These are phyloP conservation scores for Suillus decipiens DNA, from an alignment of 768 basidiomycete species.

Conservation along the genomic window DNA sequence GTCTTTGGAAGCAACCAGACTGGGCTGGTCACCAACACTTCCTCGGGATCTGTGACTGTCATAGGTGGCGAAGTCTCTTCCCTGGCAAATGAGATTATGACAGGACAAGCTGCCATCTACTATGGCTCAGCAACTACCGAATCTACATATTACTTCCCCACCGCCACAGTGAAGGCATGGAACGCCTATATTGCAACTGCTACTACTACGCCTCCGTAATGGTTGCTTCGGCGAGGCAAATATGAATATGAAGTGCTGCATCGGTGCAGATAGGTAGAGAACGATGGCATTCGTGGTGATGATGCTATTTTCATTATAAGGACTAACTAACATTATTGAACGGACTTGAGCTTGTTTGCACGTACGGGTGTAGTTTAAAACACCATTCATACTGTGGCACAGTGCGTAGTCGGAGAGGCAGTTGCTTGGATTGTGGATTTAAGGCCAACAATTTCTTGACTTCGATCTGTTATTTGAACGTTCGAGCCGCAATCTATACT, in stretches of 20 bases:
- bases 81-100: conserved; percentile 48
- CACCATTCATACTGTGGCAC: background rate
- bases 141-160: conserved; percentile 57
- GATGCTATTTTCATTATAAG: background rate
- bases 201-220: conserved; percentile 18
- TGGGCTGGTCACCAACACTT: conserved; percentile 48
- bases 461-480: background rate
- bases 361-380: background rate
- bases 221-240: background rate
- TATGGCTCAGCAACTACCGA: conserved; percentile 51
- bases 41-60: conserved; percentile 31
- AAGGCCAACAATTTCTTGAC: background rate
- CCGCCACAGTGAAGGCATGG: conserved; percentile 60
- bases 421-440: background rate
- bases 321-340: background rate
- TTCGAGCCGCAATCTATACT: background rate
- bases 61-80: conserved; percentile 53
- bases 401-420: background rate
- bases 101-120: conserved; percentile 56
- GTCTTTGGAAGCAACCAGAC: conserved; percentile 62
- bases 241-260: conserved; percentile 3
- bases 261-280: background rate
- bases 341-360: background rate
- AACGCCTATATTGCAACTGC: conserved; percentile 47
- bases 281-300: background rate